Evolutionary conservation across 108 stramenopile species (phyloP).

Genomic region (Craspedostauros australis): DNA sequence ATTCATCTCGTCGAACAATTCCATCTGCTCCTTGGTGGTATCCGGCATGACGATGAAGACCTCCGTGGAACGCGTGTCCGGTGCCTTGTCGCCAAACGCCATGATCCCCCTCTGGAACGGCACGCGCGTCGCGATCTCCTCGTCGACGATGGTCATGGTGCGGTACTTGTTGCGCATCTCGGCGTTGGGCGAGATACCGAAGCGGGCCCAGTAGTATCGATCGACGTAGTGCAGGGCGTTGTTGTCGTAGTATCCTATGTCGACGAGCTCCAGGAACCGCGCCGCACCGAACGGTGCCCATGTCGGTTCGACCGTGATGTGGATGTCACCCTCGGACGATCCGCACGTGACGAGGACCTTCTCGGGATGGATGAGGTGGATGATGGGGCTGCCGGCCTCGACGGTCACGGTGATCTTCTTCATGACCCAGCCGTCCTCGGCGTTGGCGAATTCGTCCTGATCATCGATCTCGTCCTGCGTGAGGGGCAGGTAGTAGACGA

Average conservation of each 20-base stretch:
- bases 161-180: neutral
- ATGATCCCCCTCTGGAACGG: slow-evolving; percentile 28
- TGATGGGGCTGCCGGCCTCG: too few relatives aligned
- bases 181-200: slow-evolving; percentile 5
- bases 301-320: slow-evolving; percentile 16
- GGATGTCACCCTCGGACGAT: slow-evolving; percentile 7
- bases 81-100: slow-evolving; percentile 23
- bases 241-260: slow-evolving; percentile 30
- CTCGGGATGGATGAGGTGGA: too few relatives aligned
- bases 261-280: slow-evolving; percentile 36
- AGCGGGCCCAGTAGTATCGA: slow-evolving; percentile 11
- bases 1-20: slow-evolving; percentile 10
- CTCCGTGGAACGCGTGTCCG: slow-evolving; percentile 17
- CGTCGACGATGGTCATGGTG: slow-evolving; percentile 21
- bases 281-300: slow-evolving; percentile 29
- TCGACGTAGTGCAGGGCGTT: too few relatives aligned
- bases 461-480: too few relatives aligned
- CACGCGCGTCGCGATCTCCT: neutral
- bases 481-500: too few relatives aligned
- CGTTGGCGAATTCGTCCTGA: too few relatives aligned
- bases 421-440: too few relatives aligned
- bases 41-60: slow-evolving; percentile 29
- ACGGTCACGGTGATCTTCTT: too few relatives aligned
- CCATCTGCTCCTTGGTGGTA: slow-evolving; percentile 7
- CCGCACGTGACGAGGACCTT: too few relatives aligned